phyloP scores from a whole-genome alignment of 164 flowering plant species.

The Platanus orientalis region DNA sequence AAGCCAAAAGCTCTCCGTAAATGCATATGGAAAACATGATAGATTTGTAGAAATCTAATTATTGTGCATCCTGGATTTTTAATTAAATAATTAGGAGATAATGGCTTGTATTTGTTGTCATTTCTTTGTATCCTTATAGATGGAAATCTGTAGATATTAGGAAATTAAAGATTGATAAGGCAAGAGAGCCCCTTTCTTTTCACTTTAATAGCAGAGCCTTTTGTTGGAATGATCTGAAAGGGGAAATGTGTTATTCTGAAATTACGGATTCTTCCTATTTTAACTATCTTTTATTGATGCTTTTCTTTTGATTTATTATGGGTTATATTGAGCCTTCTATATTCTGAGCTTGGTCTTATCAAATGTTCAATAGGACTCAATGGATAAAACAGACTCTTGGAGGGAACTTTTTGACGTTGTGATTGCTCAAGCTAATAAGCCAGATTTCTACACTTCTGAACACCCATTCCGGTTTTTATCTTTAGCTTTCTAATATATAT shows the following conservation, averaged over 20 bases:
- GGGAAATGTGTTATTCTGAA: neutral
- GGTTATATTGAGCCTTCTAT: neutral
- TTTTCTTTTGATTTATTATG: neutral
- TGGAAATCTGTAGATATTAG: no score
- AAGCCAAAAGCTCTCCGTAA: no score
- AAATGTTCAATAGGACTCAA: conserved; percentile 51
- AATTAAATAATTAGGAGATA: no score
- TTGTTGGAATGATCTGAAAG: neutral
- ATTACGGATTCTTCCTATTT: neutral
- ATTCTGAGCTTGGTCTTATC: conserved; percentile 9
- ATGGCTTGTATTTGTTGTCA: no score
- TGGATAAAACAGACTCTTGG: conserved; percentile 67
- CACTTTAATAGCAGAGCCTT: neutral
- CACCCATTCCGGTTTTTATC: conserved; percentile 85
- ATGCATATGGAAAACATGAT: no score
- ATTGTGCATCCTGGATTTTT: no score
- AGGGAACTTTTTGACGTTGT: conserved; percentile 96
- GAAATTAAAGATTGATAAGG: no score
- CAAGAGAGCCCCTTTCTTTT: neutral
- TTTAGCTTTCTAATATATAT: conserved; percentile 2
- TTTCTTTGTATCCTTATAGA: no score
- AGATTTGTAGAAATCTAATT: no score
- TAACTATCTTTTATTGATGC: neutral
- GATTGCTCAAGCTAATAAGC: conserved; percentile 95
- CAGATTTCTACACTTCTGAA: conserved; percentile 91